phyloP scores from a whole-genome alignment of 352 stramenopile genomes.

The Phytophthora parvispora region DNA sequence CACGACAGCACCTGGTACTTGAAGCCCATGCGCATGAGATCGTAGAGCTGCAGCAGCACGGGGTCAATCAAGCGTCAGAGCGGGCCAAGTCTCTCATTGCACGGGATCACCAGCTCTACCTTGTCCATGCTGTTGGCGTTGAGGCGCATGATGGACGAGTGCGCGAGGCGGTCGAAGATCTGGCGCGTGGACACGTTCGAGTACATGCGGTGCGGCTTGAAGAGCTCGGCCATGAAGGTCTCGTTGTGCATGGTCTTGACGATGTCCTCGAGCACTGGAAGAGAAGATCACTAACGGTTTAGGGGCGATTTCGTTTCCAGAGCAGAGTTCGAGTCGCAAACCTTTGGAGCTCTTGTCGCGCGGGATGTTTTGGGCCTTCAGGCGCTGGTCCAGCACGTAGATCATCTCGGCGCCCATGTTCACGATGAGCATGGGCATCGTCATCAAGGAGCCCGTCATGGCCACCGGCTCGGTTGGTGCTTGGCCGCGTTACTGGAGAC shows the following conservation, averaged over 20 bases:
- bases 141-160: constrained; percentile 96
- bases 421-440: constrained; percentile 94
- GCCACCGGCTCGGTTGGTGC: not conserved
- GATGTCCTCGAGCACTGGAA: constrained; percentile 92
- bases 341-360: constrained; percentile 91
- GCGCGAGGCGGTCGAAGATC: constrained; percentile 93
- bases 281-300: no score
- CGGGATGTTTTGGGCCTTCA: constrained; percentile 93
- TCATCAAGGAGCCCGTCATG: constrained; percentile 79
- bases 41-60: constrained; percentile 76
- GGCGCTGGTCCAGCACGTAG: constrained; percentile 94
- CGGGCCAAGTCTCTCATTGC: not conserved
- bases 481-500: not conserved
- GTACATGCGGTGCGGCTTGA: constrained; percentile 95
- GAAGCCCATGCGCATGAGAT: constrained; percentile 97
- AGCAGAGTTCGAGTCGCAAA: not conserved
- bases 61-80: not conserved
- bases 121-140: constrained; percentile 97
- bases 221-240: constrained; percentile 93
- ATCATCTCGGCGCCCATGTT: constrained; percentile 97
- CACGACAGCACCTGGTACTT: constrained; percentile 93
- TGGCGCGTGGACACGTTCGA: constrained; percentile 89
- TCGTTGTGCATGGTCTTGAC: constrained; percentile 95
- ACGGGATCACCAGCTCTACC: constrained; percentile 36
- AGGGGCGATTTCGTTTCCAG: no score